These are phyloP conservation scores for Botrytis paeoniae DNA, from an alignment of 2,329 filamentous ascomycete species.

Conservation along the genomic window DNA sequence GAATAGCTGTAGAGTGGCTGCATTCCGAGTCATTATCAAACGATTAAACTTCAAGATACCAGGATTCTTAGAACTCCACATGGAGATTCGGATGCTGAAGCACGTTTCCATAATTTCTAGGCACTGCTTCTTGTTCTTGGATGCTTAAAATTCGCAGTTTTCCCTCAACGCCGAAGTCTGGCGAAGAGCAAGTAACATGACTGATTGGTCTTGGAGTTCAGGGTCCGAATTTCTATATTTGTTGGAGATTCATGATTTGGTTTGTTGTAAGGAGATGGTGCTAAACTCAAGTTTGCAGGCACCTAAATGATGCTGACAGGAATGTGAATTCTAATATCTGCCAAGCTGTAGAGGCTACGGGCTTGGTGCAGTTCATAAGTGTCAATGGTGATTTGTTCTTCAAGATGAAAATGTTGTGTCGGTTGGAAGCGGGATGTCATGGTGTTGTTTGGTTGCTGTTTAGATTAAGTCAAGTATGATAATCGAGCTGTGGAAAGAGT, in stretches of 20 bases:
- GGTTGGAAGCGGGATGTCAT: too few species aligned
- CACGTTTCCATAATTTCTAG: too few species aligned
- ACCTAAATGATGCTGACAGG: too few species aligned
- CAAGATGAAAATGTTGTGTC: background rate
- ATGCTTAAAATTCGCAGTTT: background rate
- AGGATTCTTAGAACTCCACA: background rate
- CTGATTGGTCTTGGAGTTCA: background rate
- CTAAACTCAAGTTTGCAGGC: too few species aligned
- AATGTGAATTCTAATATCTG: too few species aligned
- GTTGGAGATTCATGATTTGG: too few species aligned
- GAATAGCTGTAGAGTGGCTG: background rate
- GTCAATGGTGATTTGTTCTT: background rate
- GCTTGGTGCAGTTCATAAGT: accelerated
- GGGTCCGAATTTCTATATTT: background rate
- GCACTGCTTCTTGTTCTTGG: too few species aligned
- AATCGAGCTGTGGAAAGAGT: accelerated
- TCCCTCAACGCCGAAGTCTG: accelerated
- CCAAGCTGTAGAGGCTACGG: accelerated
- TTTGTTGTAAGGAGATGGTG: too few species aligned
- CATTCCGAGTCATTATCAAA: accelerated
- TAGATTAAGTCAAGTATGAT: background rate
- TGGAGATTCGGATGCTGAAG: accelerated
- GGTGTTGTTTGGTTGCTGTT: background rate
- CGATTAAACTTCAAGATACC: background rate
- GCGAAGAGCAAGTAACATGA: background rate